Percentiles rank a stretch among this genome's conserved stretches.
Evolutionary conservation across 257 asterid genomes (phyloP).

Genomic region (Coffea eugenioides): DNA sequence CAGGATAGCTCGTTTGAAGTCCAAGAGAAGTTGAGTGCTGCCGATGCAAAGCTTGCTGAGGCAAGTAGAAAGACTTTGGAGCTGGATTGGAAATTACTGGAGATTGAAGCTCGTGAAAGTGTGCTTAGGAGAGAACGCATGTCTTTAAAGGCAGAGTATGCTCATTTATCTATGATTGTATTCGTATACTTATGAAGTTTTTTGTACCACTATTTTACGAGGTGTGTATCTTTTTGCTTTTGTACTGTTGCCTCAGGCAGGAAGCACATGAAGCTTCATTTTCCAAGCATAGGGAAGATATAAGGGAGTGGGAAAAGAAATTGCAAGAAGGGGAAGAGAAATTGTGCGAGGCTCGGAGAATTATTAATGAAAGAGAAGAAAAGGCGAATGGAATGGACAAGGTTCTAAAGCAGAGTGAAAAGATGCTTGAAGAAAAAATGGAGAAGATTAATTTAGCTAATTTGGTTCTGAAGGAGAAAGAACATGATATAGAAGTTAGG

Average conservation of each 20-base stretch:
- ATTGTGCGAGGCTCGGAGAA: conserved; percentile 61
- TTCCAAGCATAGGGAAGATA: conserved; percentile 63
- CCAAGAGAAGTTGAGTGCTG: conserved; percentile 62
- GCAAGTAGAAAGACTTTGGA: conserved; percentile 70
- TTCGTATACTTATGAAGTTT: not conserved
- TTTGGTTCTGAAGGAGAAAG: conserved; percentile 52
- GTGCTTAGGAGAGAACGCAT: conserved; percentile 64
- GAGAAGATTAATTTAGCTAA: conserved; percentile 44
- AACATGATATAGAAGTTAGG: conserved; percentile 49
- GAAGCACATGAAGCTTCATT: conserved; percentile 64
- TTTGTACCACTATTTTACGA: not conserved
- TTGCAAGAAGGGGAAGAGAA: conserved; percentile 89
- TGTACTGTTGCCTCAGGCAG: conserved; percentile 41
- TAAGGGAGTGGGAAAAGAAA: conserved; percentile 71
- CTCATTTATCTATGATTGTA: conserved; percentile 5
- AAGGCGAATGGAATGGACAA: conserved; percentile 45
- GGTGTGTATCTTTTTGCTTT: conserved; percentile 11
- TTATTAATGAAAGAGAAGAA: conserved; percentile 74
- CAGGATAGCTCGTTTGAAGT: conserved; percentile 64
- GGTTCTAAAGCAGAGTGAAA: conserved; percentile 53
- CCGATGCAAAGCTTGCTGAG: conserved; percentile 84
- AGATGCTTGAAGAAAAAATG: conserved; percentile 52
- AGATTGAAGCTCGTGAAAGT: conserved; percentile 76
- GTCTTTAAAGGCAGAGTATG: conserved; percentile 75
- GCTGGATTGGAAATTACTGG: conserved; percentile 74